Base-by-base conservation (phyloP, 148 eudicot species). In the Camellia japonica region DNA sequence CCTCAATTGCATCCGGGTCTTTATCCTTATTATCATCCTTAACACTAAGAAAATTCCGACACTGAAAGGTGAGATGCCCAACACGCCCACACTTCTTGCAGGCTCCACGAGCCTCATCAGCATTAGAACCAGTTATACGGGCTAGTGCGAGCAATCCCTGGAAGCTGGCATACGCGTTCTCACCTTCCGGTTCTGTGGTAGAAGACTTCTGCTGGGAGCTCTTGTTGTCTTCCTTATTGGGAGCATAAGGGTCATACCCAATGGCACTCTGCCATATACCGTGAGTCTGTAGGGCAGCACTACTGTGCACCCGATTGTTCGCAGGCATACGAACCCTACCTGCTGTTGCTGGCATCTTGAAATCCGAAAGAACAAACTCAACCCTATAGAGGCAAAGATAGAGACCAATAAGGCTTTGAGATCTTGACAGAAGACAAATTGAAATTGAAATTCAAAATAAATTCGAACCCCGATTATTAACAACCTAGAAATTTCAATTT, bases 251-350 rank as follows among this genome's bases (percentile, higher is more conserved):
- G 86, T 95, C 98, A 66, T 95, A 95, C 6, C 97, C 93, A 19
- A 95, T 95, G 3, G 98, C 92, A 75, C 92, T 93, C 87, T 93
- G 97, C 98, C 98, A 95, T 56, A 95, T 95, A 49, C 94, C 97
- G 68, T 95, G 98, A 82, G 98, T 95, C 82, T 95, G 99, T 59
- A 95, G 91, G 76, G 99, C 97, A 14, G 99, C 99, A 85, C 97
- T 93, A 76, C 99, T 95, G 80, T 93, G 99, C 78, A 95, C 97
- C 89, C 99, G 82, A 70, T 95, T 95, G 91, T 95, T 93, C 0
- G 99, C 97, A 78, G 99, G 99, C 99, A 92, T 95, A 80, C 97
- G 99, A 88, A 95, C 99, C 92, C 99, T 89, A 74, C 99, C 99
- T 75, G 99, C 99, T 71, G 99, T 95, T 56, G 99, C 99, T 87